Evolutionary conservation across 345 rosid species (phyloP), one percentile per base, ranked within the genome.

Genomic region (Lenwebbia sp.): DNA sequence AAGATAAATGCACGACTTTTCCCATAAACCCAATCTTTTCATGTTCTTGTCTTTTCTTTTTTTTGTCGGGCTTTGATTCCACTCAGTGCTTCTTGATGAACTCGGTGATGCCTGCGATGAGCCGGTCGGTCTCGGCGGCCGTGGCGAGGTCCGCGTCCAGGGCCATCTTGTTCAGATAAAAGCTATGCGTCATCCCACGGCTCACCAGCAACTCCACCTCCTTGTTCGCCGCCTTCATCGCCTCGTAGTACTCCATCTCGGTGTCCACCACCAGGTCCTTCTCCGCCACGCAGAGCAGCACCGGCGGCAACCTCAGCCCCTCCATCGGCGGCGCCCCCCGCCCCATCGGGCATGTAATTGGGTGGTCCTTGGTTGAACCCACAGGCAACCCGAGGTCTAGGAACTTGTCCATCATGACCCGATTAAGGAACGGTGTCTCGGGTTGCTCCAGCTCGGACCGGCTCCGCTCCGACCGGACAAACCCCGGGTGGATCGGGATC

Each of bases 261-360:
- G 95, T 93, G 54, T 94, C 95, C 84, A 47, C 50, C 0, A 94
- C 83, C 92, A 94, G 55, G 58, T 93, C 96, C 7, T 83, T 85
- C 55, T 86, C 95, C 26, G 95, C 94, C 87, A 94, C 85, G 21
- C 93, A 91, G 1, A 92, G 86, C 52, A 94, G 82, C n/a, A 87
- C 21, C 13, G 96, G 92, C 53, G 96, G 95, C 82, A 93, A 53
- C 11, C 90, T 89, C 86, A 92, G 89, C 44, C 84, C 53, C 10
- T 86, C 87, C 44, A 94, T 23, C 2, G 92, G 86, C 33, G 90
- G 89, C 0, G 94, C 93, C 1, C 41, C 88, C 0, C n/a, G 19
- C 7, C 97, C 97, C 97, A 93, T 93, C 0, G 96, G 97, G 26
- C 95, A 92, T 3, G 94, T 93, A 15, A 90, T 84, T 1, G 93